These are phyloP conservation scores for Kwoniella bestiolae DNA, from an alignment of 768 basidiomycete species.

Conservation along the genomic window DNA sequence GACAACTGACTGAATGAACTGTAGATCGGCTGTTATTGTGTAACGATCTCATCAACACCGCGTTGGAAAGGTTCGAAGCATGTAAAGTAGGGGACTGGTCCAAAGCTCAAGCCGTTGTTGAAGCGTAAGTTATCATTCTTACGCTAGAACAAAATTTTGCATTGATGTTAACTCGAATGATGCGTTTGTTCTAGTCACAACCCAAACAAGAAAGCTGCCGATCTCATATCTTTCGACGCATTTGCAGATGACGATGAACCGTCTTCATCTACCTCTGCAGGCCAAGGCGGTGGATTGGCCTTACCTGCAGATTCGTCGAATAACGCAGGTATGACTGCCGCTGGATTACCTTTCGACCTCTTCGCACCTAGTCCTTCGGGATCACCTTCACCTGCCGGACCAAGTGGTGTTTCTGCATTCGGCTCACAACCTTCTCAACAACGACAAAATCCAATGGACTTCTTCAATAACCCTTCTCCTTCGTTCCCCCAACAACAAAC, in stretches of 20 bases:
- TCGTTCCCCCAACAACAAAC: conserved; percentile 18
- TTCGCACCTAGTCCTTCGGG: conserved; percentile 17
- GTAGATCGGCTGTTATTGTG: conserved; percentile 90
- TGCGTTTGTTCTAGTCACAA: conserved; percentile 52
- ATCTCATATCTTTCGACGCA: conserved; percentile 58
- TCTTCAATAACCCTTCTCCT: conserved; percentile 47
- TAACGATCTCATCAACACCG: conserved; percentile 96
- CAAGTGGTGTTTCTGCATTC: background rate
- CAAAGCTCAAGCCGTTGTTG: conserved; percentile 58
- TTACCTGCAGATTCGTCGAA: conserved; percentile 33
- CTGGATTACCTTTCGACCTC: conserved; percentile 23
- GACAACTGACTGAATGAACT: background rate
- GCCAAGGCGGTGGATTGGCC: conserved; percentile 47
- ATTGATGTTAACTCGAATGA: no score
- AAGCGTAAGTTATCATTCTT: conserved; percentile 59
- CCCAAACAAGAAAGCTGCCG: conserved; percentile 54
- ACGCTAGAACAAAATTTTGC: no score
- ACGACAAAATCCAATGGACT: conserved; percentile 54
- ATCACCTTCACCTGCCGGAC: conserved; percentile 21
- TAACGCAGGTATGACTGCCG: conserved; percentile 21
- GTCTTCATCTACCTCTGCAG: conserved; percentile 23
- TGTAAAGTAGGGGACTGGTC: conserved; percentile 89
- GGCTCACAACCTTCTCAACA: conserved; percentile 18
- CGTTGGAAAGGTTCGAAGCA: conserved; percentile 84
- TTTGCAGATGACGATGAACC: conserved; percentile 56